Percentiles rank a stretch among this genome's conserved stretches.
Conservation (phyloP, 768 basidiomycete species). For the Amanita molliuscula region DNA sequence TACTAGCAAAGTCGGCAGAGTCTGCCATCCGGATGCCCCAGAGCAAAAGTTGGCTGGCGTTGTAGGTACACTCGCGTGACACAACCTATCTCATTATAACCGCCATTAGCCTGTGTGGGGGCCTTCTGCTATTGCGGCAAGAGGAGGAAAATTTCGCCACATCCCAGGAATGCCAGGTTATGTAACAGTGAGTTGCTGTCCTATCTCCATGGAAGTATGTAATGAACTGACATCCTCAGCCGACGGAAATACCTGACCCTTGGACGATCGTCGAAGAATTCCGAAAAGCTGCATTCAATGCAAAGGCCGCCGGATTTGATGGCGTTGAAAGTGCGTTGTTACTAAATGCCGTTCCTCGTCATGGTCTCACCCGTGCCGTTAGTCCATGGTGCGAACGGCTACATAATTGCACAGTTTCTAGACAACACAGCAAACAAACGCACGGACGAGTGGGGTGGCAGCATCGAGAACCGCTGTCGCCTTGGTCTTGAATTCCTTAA, state of each 20-base stretch:
- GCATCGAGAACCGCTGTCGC: slow-evolving; percentile 40
- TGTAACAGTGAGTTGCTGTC: slow-evolving; percentile 22
- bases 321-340: slow-evolving; percentile 34
- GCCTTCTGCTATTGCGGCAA: slow-evolving; percentile 32
- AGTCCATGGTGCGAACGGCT: slow-evolving; percentile 37
- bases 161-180: slow-evolving; percentile 27
- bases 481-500: slow-evolving; percentile 46
- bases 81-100: background rate
- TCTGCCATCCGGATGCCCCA: slow-evolving; percentile 26
- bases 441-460: slow-evolving; percentile 52
- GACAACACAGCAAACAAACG: slow-evolving; percentile 38
- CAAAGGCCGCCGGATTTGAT: slow-evolving; percentile 46
- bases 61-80: slow-evolving; percentile 11
- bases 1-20: slow-evolving; percentile 20
- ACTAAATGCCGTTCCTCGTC: background rate
- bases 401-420: slow-evolving; percentile 40
- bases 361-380: background rate
- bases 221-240: slow-evolving; percentile 13
- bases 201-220: background rate
- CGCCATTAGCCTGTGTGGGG: slow-evolving; percentile 30
- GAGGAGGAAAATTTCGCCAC: slow-evolving; percentile 29
- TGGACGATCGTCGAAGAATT: slow-evolving; percentile 24
- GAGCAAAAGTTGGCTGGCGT: slow-evolving; percentile 26
- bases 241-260: slow-evolving; percentile 32
- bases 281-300: slow-evolving; percentile 34